These are phyloP conservation scores for Coniochaeta hoffmannii DNA, from an alignment of 2,329 filamentous ascomycete species.

Conservation along the genomic window DNA sequence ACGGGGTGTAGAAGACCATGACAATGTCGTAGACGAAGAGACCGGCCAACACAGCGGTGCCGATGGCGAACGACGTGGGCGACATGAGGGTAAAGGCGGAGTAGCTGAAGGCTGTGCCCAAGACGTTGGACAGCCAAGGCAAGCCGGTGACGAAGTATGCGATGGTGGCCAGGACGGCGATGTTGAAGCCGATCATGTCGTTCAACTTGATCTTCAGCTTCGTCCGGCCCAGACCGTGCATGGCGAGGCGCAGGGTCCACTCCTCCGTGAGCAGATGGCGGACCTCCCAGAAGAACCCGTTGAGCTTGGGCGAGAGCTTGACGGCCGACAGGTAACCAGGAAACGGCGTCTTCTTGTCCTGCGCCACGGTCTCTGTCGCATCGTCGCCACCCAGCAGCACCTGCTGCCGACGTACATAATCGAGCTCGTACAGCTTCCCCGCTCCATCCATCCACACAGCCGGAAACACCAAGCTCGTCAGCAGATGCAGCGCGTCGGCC, in stretches of 20 bases:
- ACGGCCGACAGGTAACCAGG: conserved; percentile 28
- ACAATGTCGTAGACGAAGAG: conserved; percentile 95
- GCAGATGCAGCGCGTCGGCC: conserved; percentile 61
- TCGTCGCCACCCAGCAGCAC: conserved; percentile 17
- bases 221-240: conserved; percentile 43
- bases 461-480: conserved; percentile 65
- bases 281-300: conserved; percentile 36
- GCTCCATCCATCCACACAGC: conserved; percentile 49
- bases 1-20: conserved; percentile 82
- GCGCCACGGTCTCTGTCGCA: conserved; percentile 17
- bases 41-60: conserved; percentile 66
- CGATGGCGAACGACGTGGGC: conserved; percentile 79
- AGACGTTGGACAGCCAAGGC: conserved; percentile 65
- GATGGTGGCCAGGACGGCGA: conserved; percentile 47
- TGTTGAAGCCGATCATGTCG: conserved; percentile 46
- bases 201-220: conserved; percentile 48
- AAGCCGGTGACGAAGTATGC: conserved; percentile 60
- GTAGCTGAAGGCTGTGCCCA: conserved; percentile 85
- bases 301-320: conserved; percentile 15
- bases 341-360: conserved; percentile 28
- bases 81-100: conserved; percentile 75
- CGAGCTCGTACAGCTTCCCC: conserved; percentile 36
- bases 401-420: conserved; percentile 32
- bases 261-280: conserved; percentile 42
- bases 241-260: conserved; percentile 40